Conservation (phyloP, 176 grass and related monocot species). For the Eremochloa ophiuroides region DNA sequence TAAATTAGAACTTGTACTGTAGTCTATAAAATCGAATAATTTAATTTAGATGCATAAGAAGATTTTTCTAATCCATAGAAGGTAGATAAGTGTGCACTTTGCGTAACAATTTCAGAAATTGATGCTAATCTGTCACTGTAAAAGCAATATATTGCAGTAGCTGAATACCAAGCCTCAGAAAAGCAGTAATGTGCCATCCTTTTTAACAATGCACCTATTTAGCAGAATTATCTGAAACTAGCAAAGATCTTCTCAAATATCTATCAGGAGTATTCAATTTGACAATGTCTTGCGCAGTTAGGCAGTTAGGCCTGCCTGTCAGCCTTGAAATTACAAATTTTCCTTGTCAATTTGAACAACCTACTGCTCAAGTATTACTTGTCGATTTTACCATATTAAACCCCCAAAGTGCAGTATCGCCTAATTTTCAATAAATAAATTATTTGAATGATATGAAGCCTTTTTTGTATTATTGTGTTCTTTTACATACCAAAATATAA, state of each 20-base stretch:
- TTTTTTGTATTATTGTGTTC: not conserved
- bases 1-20: not conserved
- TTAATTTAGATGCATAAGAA: not conserved
- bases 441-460: not conserved
- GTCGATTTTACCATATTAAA: not conserved
- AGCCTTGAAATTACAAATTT: not conserved
- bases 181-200: not conserved
- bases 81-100: not conserved
- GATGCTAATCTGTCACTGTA: not conserved
- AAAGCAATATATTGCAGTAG: not conserved
- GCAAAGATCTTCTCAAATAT: not conserved
- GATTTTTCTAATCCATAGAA: not conserved
- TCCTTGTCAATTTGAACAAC: conserved; percentile 1
- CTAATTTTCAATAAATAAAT: not conserved
- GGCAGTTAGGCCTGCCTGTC: not conserved
- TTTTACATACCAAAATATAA: not conserved
- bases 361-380: not conserved
- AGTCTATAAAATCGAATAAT: not conserved
- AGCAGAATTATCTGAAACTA: not conserved
- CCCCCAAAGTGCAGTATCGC: not conserved
- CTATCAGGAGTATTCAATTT: not conserved
- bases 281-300: not conserved
- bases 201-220: not conserved
- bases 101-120: not conserved
- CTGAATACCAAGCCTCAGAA: not conserved